Evolutionary conservation across 306 rosid species (phyloP).

Genomic region (Parietaria judaica): DNA sequence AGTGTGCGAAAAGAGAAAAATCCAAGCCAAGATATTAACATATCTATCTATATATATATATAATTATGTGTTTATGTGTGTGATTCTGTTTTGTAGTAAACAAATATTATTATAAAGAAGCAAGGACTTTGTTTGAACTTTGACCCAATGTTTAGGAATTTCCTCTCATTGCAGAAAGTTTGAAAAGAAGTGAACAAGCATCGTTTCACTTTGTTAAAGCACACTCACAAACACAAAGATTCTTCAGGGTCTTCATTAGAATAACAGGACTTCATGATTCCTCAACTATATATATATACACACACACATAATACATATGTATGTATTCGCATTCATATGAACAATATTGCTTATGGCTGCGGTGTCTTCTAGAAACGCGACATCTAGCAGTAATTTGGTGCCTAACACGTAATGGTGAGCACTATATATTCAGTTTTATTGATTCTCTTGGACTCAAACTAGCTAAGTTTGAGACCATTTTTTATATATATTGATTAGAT

Average conservation of each 20-base stretch:
- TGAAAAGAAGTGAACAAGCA: slow-evolving; percentile 55
- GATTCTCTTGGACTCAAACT: background rate
- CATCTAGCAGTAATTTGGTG: slow-evolving; percentile 17
- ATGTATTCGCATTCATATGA: background rate
- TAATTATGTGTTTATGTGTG: background rate
- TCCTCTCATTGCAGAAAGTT: slow-evolving; percentile 22
- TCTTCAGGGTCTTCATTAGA: slow-evolving; percentile 25
- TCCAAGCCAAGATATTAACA: slow-evolving; percentile 22
- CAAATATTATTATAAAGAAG: slow-evolving; percentile 10
- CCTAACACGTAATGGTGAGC: slow-evolving; percentile 25
- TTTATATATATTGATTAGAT: slow-evolving; percentile 4
- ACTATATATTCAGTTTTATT: slow-evolving; percentile 1
- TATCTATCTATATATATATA: too few relatives aligned
- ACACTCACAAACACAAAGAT: slow-evolving; percentile 30
- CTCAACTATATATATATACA: slow-evolving; percentile 12
- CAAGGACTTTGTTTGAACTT: slow-evolving; percentile 14
- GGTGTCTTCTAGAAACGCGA: slow-evolving; percentile 20
- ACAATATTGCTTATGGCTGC: slow-evolving; percentile 13
- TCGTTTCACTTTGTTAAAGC: slow-evolving; percentile 46
- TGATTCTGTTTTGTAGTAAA: background rate
- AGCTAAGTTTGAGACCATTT: slow-evolving; percentile 5
- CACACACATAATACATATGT: background rate
- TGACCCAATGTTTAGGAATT: slow-evolving; percentile 46
- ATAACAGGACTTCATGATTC: slow-evolving; percentile 56
- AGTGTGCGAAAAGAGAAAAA: slow-evolving; percentile 18